phyloP scores from a whole-genome alignment of 2,329 filamentous ascomycete genomes.

The Beauveria asiatica region DNA sequence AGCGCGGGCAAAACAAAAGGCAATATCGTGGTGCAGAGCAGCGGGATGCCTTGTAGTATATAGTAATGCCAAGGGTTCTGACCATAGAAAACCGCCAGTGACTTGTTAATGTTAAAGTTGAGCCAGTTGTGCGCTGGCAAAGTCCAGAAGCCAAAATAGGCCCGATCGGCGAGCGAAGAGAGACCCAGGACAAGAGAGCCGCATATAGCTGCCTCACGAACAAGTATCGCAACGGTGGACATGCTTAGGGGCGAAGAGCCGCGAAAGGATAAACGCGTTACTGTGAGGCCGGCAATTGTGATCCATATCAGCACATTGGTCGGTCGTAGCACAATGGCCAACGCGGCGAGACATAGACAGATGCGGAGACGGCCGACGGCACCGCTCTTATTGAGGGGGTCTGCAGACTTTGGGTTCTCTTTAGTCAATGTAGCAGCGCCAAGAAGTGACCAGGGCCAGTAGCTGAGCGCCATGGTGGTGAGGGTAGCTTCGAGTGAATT shows the following conservation, averaged over 20 bases:
- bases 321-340: constrained; percentile 78
- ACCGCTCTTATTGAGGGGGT: constrained; percentile 17
- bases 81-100: constrained; percentile 87
- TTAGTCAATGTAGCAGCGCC: constrained; percentile 30
- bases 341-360: constrained; percentile 66
- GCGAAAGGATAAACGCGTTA: constrained; percentile 31
- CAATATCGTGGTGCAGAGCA: constrained; percentile 74
- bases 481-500: constrained; percentile 90
- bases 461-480: constrained; percentile 67
- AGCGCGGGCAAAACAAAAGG: constrained; percentile 66
- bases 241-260: constrained; percentile 33
- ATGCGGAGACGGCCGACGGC: constrained; percentile 31
- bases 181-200: constrained; percentile 51
- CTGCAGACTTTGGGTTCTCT: constrained; percentile 27
- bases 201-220: constrained; percentile 57
- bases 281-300: constrained; percentile 43
- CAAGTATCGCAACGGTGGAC: constrained; percentile 41
- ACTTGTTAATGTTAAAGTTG: constrained; percentile 82
- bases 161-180: constrained; percentile 60
- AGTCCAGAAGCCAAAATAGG: constrained; percentile 79
- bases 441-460: constrained; percentile 79
- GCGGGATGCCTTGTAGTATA: constrained; percentile 76
- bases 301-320: constrained; percentile 87
- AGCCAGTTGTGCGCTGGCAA: constrained; percentile 83
- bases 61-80: constrained; percentile 90